Evolutionary conservation across 2,329 filamentous ascomycete genomes (phyloP).

Genomic region (Aspergillus clavatus): DNA sequence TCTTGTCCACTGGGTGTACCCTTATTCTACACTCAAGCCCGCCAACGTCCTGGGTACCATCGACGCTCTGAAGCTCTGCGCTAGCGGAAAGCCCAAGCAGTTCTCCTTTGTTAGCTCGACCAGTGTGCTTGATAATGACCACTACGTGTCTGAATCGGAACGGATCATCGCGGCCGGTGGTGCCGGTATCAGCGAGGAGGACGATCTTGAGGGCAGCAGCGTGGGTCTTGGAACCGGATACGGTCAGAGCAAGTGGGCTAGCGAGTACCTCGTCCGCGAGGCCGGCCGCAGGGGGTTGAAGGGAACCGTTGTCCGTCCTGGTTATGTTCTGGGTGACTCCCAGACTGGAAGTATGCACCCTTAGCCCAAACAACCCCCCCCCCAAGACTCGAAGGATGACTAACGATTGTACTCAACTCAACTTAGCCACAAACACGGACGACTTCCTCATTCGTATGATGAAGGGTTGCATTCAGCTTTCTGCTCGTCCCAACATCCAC

Average conservation of each 20-base stretch:
- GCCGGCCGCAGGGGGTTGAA: constrained; percentile 71
- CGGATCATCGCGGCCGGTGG: constrained; percentile 57
- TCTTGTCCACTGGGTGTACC: constrained; percentile 71
- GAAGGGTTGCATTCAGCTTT: constrained; percentile 82
- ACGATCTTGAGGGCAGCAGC: constrained; percentile 72
- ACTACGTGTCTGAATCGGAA: constrained; percentile 72
- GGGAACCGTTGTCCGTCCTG: constrained; percentile 73
- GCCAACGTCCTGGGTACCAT: constrained; percentile 80
- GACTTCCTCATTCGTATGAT: constrained; percentile 84
- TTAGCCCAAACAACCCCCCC: constrained; percentile 1
- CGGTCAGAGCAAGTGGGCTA: constrained; percentile 85
- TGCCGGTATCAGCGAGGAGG: constrained; percentile 64
- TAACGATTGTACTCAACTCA: constrained; percentile 33
- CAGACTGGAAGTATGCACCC: constrained; percentile 50
- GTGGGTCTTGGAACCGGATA: constrained; percentile 80
- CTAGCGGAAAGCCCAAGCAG: constrained; percentile 69
- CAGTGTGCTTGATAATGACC: constrained; percentile 71
- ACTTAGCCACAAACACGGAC: constrained; percentile 64
- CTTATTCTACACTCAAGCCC: constrained; percentile 65
- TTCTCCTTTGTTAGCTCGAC: constrained; percentile 82
- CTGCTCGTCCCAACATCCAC: constrained; percentile 65
- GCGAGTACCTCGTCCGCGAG: constrained; percentile 67
- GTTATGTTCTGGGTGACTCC: constrained; percentile 76
- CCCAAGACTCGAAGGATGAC: not conserved
- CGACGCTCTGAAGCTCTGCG: constrained; percentile 69